Conservation (phyloP, 768 basidiomycete species). For the Aureoboletus auriporus region DNA sequence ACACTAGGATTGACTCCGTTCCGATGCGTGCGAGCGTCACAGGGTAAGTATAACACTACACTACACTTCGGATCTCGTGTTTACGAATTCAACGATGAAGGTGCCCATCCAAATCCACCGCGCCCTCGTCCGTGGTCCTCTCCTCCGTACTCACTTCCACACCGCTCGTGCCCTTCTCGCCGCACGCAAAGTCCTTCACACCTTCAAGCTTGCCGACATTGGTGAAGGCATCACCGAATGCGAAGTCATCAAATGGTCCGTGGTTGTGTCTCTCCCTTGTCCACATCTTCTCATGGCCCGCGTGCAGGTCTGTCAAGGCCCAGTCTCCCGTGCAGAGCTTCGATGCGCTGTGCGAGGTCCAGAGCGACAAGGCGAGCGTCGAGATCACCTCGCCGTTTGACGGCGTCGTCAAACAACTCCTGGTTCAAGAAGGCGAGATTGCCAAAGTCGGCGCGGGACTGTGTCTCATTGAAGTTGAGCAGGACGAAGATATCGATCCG, state of each 20-base stretch:
- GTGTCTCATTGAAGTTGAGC: conserved; percentile 79
- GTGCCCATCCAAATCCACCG: conserved; percentile 15
- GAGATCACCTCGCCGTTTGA: conserved; percentile 88
- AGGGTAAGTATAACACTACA: too few species aligned
- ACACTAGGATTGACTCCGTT: too few species aligned
- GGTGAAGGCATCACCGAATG: conserved; percentile 92
- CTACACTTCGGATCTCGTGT: too few species aligned
- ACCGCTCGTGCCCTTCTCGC: conserved; percentile 27
- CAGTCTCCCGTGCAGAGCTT: conserved; percentile 53
- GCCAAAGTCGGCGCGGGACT: conserved; percentile 79
- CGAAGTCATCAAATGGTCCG: conserved; percentile 83
- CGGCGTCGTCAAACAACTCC: conserved; percentile 65
- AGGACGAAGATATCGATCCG: conserved; percentile 34
- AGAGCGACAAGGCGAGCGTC: conserved; percentile 87
- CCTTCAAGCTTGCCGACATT: conserved; percentile 80
- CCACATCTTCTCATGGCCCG: conserved; percentile 7
- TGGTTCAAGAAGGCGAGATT: conserved; percentile 77
- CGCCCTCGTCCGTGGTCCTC: conserved; percentile 22
- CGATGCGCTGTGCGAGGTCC: conserved; percentile 77
- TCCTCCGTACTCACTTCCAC: conserved; percentile 36
- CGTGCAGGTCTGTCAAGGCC: conserved; percentile 59
- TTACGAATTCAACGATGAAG: conserved; percentile 4
- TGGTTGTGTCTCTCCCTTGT: conserved; percentile 3
- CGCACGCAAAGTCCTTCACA: conserved; percentile 40
- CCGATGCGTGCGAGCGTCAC: too few species aligned